A percentile compares a stretch with the other conserved stretches of the same genome.
phyloP scores from a whole-genome alignment of 192 early-diverging fungal species.

The Jimgerdemannia flammicorona region DNA sequence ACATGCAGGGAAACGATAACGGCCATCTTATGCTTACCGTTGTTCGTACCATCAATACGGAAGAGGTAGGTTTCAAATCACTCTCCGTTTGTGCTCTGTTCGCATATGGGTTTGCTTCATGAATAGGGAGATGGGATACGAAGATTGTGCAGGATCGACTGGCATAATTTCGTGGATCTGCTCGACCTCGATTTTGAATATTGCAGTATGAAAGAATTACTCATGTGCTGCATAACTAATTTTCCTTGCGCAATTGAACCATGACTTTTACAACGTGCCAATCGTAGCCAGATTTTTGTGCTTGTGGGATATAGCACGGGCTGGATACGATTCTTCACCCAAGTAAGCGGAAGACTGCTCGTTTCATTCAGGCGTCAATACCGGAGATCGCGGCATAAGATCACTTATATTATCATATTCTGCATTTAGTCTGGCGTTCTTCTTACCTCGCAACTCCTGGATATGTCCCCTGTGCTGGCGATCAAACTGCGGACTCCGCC shows the following conservation, averaged over 20 bases:
- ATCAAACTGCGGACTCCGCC: constrained; percentile 46
- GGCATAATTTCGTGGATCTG: too few relatives aligned
- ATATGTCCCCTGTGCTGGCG: constrained; percentile 35
- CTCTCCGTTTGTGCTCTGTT: background rate
- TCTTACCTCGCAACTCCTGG: constrained; percentile 44
- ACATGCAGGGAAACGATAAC: constrained; percentile 42
- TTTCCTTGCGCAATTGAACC: too few relatives aligned
- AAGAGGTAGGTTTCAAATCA: constrained; percentile 26
- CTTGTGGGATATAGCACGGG: constrained; percentile 54
- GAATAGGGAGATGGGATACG: too few relatives aligned
- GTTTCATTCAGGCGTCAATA: too few relatives aligned
- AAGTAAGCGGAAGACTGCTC: constrained; percentile 16
- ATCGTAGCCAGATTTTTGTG: constrained; percentile 42
- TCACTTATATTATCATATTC: too few relatives aligned
- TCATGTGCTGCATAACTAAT: too few relatives aligned
- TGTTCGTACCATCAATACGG: constrained; percentile 44
- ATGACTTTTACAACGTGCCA: too few relatives aligned
- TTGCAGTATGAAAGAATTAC: too few relatives aligned
- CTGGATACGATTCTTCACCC: constrained; percentile 48
- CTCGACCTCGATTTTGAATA: too few relatives aligned
- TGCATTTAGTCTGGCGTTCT: constrained; percentile 34
- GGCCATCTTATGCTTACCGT: constrained; percentile 42
- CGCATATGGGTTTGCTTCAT: background rate
- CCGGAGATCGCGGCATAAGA: too few relatives aligned
- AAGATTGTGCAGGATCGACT: too few relatives aligned